Percentiles rank a stretch among this genome's conserved stretches.
Conservation (phyloP, 805 yeast genomes). For the Hanseniaspora thailandica region DNA sequence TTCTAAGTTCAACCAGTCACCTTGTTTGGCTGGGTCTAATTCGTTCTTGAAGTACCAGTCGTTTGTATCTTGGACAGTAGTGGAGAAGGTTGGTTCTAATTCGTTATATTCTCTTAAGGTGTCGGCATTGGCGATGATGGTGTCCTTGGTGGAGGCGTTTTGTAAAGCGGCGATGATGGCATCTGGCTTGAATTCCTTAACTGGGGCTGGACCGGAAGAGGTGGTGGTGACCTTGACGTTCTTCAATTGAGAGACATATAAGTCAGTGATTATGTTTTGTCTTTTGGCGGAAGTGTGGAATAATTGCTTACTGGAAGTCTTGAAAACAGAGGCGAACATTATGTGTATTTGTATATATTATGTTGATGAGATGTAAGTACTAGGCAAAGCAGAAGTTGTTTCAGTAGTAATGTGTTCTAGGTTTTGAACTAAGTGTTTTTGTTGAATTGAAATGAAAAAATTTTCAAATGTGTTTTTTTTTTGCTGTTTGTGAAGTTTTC, state of each 20-base stretch:
- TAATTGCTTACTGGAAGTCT: conserved; percentile 12
- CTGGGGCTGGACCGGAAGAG: conserved; percentile 64
- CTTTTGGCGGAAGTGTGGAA: conserved; percentile 25
- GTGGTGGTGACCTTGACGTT: conserved; percentile 76
- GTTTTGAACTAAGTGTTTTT: too few species aligned
- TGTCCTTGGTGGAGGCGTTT: conserved; percentile 44
- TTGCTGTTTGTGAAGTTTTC: too few species aligned
- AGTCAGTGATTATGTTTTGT: conserved; percentile 59
- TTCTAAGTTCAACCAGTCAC: conserved; percentile 15
- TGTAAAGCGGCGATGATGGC: conserved; percentile 63
- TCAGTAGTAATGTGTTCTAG: neutral
- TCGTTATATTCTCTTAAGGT: conserved; percentile 46
- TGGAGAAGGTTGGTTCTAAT: conserved; percentile 33
- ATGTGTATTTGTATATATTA: neutral
- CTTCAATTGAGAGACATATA: conserved; percentile 77
- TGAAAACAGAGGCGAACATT: conserved; percentile 10
- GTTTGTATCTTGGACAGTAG: conserved; percentile 29
- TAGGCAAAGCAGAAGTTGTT: neutral
- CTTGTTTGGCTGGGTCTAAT: conserved; percentile 40
- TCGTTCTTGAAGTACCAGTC: conserved; percentile 78
- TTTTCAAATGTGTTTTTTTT: too few species aligned
- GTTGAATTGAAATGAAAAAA: too few species aligned
- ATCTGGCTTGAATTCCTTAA: conserved; percentile 76
- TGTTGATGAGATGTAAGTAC: neutral
- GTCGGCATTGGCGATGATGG: conserved; percentile 65